Base-by-base conservation (phyloP, 345 rosid species). In the Gossypium sturtianum region DNA sequence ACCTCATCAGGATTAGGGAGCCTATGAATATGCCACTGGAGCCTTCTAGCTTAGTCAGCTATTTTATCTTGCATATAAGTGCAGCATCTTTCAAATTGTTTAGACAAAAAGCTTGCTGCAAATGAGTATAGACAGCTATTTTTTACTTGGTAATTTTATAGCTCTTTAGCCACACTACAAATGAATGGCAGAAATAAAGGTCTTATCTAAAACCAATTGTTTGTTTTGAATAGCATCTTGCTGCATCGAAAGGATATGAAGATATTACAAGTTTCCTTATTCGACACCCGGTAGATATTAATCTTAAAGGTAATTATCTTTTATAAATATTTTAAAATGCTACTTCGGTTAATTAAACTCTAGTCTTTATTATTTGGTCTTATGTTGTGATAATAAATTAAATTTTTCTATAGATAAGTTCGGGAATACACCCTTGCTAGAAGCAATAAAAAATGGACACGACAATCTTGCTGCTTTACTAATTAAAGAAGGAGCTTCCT, bases 341-440 rank as follows among this genome's bases (percentile, higher is more conserved):
- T 20, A 3, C 9, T 11, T 11, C 64, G 61, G 61, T 27, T 54
- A 9, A 44, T 41, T n/a, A 54, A 38, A 73, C 15, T 77, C 62
- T 20, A 19, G 62, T 45, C 52, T 25, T 19, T 44, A 73, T 8
- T 6, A 62, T 68, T 13, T 38, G 53, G 54, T 7, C 54, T 20
- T 54, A 60, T 73, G 29, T 6, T 67, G 12, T 19, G 70, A 48
- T 66, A 52, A 65, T 75, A 63, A 58, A 52, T 49, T 15, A 65
- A 48, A 13, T 11, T 73, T 66, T 74, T 71, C 4, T 5, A 27
- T 69, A 94, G 99, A 95, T 85, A 90, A 91, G 75, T 93, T 93
- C 51, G 97, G 98, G 78, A 90, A 87, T 76, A 83, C 97, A 0
- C 94, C 98, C 49, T 86, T 93, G 74, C 79, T 91, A 27, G 99